phyloP scores from a whole-genome alignment of 352 stramenopile species.

The Achlya hypogyna region DNA sequence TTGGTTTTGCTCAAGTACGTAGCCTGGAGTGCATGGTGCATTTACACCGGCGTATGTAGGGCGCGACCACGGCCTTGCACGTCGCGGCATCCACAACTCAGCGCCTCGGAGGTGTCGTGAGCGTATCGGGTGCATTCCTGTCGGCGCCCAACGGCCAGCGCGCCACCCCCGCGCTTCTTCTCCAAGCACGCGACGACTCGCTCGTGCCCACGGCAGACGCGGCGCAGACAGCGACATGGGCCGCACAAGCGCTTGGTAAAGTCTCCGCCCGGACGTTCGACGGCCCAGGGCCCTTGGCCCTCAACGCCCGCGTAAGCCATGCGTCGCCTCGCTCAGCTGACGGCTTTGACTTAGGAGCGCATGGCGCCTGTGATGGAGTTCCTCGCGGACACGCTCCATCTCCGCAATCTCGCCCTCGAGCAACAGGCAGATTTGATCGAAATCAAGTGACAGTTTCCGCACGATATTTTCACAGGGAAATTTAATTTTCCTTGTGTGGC shows the following conservation, averaged over 20 bases:
- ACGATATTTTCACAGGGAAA: too few species aligned
- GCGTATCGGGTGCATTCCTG: not conserved
- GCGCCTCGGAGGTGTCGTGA: not conserved
- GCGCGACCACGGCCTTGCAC: not conserved
- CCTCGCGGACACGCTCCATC: conserved; percentile 1
- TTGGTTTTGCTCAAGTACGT: conserved; percentile 13
- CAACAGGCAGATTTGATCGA: conserved; percentile 11
- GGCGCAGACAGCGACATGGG: too few species aligned
- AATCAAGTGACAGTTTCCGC: not conserved
- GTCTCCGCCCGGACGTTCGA: too few species aligned
- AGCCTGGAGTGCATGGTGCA: not conserved
- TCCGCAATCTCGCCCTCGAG: conserved; percentile 16
- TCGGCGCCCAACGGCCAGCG: not conserved
- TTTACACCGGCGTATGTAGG: not conserved
- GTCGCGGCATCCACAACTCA: not conserved
- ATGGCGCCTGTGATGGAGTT: conserved; percentile 10
- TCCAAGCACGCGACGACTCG: not conserved
- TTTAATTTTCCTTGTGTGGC: not conserved
- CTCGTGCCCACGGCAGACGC: not conserved
- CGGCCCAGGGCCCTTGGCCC: too few species aligned
- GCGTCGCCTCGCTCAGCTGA: too few species aligned
- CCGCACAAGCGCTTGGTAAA: too few species aligned
- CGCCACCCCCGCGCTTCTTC: not conserved
- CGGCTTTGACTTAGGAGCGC: conserved; percentile 1
- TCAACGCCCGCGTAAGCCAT: too few species aligned